phyloP scores from a whole-genome alignment of 2,329 filamentous ascomycete species.

The Colletotrichum costaricense region DNA sequence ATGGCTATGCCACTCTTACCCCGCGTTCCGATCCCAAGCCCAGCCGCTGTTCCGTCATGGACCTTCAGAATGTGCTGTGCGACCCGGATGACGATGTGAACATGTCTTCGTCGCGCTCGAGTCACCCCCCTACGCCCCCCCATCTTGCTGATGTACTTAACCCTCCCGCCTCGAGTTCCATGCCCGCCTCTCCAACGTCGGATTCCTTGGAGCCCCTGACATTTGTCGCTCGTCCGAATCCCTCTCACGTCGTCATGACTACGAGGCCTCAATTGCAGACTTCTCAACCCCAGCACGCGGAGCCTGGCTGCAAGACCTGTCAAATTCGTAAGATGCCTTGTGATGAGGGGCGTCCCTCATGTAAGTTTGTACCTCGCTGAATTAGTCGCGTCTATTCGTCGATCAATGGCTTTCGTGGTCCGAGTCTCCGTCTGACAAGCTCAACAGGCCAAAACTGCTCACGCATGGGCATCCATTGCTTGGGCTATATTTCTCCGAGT shows the following conservation, averaged over 20 bases:
- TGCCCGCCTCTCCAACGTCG: slow-evolving; percentile 4
- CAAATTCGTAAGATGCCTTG: slow-evolving; percentile 35
- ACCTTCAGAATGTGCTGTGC: slow-evolving; percentile 33
- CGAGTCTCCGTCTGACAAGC: slow-evolving; percentile 4
- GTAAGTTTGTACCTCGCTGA: slow-evolving; percentile 6
- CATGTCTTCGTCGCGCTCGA: slow-evolving; percentile 20
- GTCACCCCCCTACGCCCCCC: slow-evolving; percentile 30
- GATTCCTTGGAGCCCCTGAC: slow-evolving; percentile 11
- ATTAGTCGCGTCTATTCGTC: background rate
- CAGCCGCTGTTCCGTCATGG: slow-evolving; percentile 32
- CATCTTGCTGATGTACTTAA: slow-evolving; percentile 16
- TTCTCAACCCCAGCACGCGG: slow-evolving; percentile 14
- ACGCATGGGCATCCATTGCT: slow-evolving; percentile 34
- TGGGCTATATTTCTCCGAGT: slow-evolving; percentile 32
- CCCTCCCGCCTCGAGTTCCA: background rate
- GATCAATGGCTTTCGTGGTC: background rate
- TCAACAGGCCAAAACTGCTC: slow-evolving; percentile 30
- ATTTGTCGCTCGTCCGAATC: slow-evolving; percentile 27
- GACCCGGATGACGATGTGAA: slow-evolving; percentile 19
- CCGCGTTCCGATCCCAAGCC: slow-evolving; percentile 22
- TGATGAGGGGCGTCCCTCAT: slow-evolving; percentile 31
- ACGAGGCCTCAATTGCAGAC: slow-evolving; percentile 26
- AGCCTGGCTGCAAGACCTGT: slow-evolving; percentile 33
- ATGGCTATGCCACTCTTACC: background rate
- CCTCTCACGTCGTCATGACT: slow-evolving; percentile 33